Evolutionary conservation across 179 eudicot genomes (phyloP).

Genomic region (Silene noctiflora): DNA sequence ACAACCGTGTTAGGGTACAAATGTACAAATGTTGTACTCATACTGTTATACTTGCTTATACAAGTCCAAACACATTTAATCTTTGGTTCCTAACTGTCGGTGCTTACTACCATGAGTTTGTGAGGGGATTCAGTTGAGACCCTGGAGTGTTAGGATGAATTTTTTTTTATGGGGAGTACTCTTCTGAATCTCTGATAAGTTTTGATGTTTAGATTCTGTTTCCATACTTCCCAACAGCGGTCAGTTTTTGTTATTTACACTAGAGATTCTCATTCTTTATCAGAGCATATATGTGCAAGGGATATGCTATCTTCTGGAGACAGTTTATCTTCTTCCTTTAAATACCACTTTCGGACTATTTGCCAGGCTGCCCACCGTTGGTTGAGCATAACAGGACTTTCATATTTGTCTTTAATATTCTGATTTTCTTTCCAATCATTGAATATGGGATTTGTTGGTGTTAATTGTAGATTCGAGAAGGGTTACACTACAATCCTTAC

Average conservation of each 20-base stretch:
- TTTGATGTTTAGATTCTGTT: not conserved
- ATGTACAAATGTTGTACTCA: not conserved
- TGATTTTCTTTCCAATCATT: slow-evolving; percentile 3
- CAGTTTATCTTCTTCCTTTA: no score
- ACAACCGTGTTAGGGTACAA: not conserved
- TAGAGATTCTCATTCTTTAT: not conserved
- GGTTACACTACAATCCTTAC: slow-evolving; percentile 89
- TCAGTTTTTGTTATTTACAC: not conserved
- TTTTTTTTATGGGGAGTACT: not conserved
- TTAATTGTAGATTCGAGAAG: slow-evolving; percentile 69
- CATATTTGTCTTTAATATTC: not conserved
- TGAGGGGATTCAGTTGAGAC: not conserved
- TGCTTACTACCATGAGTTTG: not conserved
- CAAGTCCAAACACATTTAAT: not conserved
- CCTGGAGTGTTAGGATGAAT: not conserved
- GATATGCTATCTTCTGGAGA: no score
- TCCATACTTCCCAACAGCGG: no score
- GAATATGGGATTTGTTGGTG: not conserved
- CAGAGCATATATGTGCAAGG: not conserved
- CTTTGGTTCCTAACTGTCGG: no score
- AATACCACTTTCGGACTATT: not conserved
- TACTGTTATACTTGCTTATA: not conserved
- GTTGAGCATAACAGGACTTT: not conserved
- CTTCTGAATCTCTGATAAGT: not conserved
- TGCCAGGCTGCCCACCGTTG: not conserved